Evolutionary conservation across 176 grass and related monocot genomes (phyloP), one percentile per base, ranked within the genome.

Genomic region (Oryza nivara): DNA sequence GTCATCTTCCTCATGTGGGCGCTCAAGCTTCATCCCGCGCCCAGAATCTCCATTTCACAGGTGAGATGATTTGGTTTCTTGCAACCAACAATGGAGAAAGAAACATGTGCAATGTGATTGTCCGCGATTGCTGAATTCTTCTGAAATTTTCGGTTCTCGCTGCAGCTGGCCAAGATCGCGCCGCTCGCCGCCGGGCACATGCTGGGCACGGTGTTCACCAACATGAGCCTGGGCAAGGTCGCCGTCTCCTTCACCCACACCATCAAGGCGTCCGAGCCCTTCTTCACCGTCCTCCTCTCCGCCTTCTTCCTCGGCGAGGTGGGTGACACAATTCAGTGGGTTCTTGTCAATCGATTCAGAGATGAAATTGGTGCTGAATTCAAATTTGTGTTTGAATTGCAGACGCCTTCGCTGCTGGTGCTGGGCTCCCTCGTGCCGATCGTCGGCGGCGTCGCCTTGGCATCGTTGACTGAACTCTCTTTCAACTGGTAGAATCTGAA

Each of bases 181-280:
- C 89, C 93, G 20, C 77, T 98, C 80, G 96, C 91, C 65, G 49
- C 91, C 26, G 85, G 91, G 0, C 96, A 98, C 89, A 90, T 94
- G 48, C 75, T 95, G 86, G 96, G 93, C 70, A 98, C 89, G 11
- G 82, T 91, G 68, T 98, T 98, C 91, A 95, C 96, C 47, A 95
- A 96, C 83, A 94, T 95, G 93, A 98, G 96, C 79, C 81, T 96
- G 51, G 85, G 93, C 81, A 93, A 70, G 67, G 96, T 98, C 11
- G 96, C 93, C 56, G 96, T 98, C 70, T 98, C 96, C 20, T 98
- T 98, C 85, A 98, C 96, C 14, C 96, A 95, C 84, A 98, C 96
- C 38, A 80, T 96, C 83, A 98, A 98, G 82, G 93, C 96, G 8
- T 89, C 89, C 61, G 96, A 98, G 81, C 96, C 93, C 0, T 96